Evolutionary conservation across 805 yeast species (phyloP), one percentile per base, ranked within the genome.

Genomic region (Kluyveromyces lactis): DNA sequence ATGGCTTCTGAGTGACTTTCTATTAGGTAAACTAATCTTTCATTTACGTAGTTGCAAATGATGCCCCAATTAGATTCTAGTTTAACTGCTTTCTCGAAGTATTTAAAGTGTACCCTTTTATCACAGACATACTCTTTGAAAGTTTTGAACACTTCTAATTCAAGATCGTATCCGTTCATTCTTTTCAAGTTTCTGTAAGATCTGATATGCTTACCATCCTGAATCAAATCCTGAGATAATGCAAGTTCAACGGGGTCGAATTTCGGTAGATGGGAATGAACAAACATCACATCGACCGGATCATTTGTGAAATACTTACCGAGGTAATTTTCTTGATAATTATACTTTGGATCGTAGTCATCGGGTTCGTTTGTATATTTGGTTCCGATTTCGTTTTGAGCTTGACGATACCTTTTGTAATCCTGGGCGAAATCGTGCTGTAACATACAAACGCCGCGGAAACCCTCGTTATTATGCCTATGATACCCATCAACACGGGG

Each of bases 371-470:
- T 28, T 17, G 29, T 19, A 31, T 40, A 43, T 26, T 37, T 24
- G 13, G 26, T 24, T n/a, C 37, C 17, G 12, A 48, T 47, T 26
- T 43, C 40, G 2, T 31, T 31, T 13, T 39, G 33, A 4, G 51
- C 58, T 21, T 37, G 40, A 30, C 33, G 30, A 41, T 52, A 43
- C 17, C 30, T 34, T n/a, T 47, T 42, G 31, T 66, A 76, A 55
- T 81, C 89, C 39, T 69, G 72, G 13, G 51, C 54, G 31, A 59
- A 58, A 50, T 74, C 75, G 47, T 62, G 65, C 45, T 70, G 73
- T 15, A 66, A 68, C 32, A 68, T 50, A 42, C 74, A 67, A 55
- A 76, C 51, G 42, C 71, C 61, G 51, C 60, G 56, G 51, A 55
- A 58, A 10, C 29, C 23, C 15, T 26, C 13, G 33, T 30, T 16